These are phyloP conservation scores for Exophiala sp. DNA, from an alignment of 2,329 filamentous ascomycete species.

Conservation along the genomic window DNA sequence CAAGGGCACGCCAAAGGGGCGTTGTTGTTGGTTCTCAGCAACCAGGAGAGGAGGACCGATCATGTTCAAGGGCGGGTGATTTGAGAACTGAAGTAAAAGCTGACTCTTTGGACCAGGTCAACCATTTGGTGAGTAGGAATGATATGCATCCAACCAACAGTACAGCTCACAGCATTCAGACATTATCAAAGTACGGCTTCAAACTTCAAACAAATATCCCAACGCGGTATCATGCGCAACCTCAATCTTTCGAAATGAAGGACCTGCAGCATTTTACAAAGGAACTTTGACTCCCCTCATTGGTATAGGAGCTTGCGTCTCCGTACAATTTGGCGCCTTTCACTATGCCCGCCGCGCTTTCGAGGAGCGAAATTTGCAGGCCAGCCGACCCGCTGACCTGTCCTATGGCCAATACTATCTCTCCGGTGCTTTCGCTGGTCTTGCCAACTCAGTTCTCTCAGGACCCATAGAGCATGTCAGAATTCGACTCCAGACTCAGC, in stretches of 20 bases:
- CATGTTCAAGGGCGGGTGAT: constrained; percentile 9
- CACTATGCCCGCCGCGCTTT: constrained; percentile 84
- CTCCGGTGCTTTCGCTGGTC: constrained; percentile 84
- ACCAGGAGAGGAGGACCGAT: not conserved
- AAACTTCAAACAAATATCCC: constrained; percentile 79
- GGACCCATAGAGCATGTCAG: constrained; percentile 94
- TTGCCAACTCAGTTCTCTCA: constrained; percentile 85
- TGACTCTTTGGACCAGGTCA: constrained; percentile 48
- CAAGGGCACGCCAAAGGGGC: not conserved
- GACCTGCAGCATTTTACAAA: constrained; percentile 93
- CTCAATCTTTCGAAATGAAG: constrained; percentile 84
- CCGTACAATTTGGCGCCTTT: constrained; percentile 98
- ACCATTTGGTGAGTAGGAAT: constrained; percentile 56
- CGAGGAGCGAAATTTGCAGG: constrained; percentile 63
- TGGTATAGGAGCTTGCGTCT: constrained; percentile 93
- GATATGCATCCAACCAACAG: constrained; percentile 54
- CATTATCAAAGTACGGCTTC: constrained; percentile 95
- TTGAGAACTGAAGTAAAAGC: not conserved
- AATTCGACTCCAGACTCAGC: constrained; percentile 93
- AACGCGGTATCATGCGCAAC: constrained; percentile 76
- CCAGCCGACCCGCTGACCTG: constrained; percentile 47
- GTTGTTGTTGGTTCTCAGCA: not conserved
- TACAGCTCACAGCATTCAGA: constrained; percentile 48
- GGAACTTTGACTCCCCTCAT: constrained; percentile 91
- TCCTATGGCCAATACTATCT: constrained; percentile 84